These are phyloP conservation scores for Nakazawaea peltata DNA, from an alignment of 805 yeast genomes.

Conservation along the genomic window DNA sequence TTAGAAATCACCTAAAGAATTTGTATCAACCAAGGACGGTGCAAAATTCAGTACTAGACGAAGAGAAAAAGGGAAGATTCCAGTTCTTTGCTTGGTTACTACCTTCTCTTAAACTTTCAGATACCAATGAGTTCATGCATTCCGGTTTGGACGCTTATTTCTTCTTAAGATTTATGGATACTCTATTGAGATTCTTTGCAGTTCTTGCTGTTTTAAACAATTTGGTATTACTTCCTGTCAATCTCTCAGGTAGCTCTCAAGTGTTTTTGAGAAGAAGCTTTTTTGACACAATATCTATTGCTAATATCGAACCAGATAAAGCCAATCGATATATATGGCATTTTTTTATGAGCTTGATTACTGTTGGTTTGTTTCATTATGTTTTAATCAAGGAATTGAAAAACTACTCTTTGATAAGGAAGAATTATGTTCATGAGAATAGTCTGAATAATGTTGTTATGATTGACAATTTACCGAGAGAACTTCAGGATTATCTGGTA, in stretches of 20 bases:
- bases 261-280: not conserved
- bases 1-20: slow-evolving; percentile 25
- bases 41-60: slow-evolving; percentile 13
- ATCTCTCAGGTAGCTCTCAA: slow-evolving; percentile 29
- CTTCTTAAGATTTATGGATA: slow-evolving; percentile 52
- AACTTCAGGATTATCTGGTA: slow-evolving; percentile 18
- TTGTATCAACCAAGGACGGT: slow-evolving; percentile 51
- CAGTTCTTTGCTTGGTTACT: slow-evolving; percentile 55
- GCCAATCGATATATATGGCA: slow-evolving; percentile 53
- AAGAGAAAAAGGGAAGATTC: slow-evolving; percentile 29
- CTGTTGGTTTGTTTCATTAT: slow-evolving; percentile 48
- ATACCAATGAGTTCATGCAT: slow-evolving; percentile 33
- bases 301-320: slow-evolving; percentile 50
- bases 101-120: slow-evolving; percentile 29
- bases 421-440: not conserved
- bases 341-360: slow-evolving; percentile 46
- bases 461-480: slow-evolving; percentile 37
- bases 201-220: slow-evolving; percentile 46
- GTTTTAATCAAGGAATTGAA: slow-evolving; percentile 50
- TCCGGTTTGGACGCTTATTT: slow-evolving; percentile 73
- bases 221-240: slow-evolving; percentile 58
- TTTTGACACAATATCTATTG: slow-evolving; percentile 62
- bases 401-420: not conserved
- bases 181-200: slow-evolving; percentile 42
- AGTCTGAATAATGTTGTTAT: slow-evolving; percentile 12